Evolutionary conservation across 345 rosid genomes (phyloP).

Genomic region (Corchorus olitorius): DNA sequence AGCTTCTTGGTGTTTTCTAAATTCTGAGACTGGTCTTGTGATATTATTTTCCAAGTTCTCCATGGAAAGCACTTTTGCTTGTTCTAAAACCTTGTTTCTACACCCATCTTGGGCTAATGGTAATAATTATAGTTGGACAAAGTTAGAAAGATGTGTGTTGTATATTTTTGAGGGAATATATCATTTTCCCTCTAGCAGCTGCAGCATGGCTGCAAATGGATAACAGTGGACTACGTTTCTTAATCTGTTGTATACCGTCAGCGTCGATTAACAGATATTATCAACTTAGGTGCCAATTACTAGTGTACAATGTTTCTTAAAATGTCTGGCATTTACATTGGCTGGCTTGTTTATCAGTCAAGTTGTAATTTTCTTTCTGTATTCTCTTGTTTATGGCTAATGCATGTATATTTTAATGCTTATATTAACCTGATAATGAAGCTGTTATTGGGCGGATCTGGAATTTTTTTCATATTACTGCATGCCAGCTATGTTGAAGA

Average conservation of each 20-base stretch:
- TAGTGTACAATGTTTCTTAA: not conserved
- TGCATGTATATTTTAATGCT: not conserved
- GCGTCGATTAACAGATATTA: not conserved
- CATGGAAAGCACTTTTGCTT: not conserved
- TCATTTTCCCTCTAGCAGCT: not conserved
- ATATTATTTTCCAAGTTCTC: not conserved
- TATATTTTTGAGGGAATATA: not conserved
- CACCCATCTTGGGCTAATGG: not conserved
- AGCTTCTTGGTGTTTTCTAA: constrained; percentile 3
- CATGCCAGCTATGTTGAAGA: not conserved
- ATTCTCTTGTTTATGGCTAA: not conserved
- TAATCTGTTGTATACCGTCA: not conserved
- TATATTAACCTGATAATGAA: not conserved
- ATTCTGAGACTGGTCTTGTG: not conserved
- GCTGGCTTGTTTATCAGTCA: not conserved
- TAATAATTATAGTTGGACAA: not conserved
- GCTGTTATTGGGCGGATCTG: constrained; percentile 8
- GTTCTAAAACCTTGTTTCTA: not conserved
- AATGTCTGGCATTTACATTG: not conserved
- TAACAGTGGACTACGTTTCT: not conserved
- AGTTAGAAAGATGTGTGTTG: not conserved
- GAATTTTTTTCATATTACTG: constrained; percentile 11
- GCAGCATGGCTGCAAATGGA: not conserved
- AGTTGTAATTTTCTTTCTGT: constrained; percentile 17
- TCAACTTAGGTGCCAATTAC: constrained; percentile 1